A percentile compares a stretch with the other conserved stretches of the same genome.
Evolutionary conservation across 371 early-diverging fungal genomes (phyloP).

Genomic region (Mortierella sp.): DNA sequence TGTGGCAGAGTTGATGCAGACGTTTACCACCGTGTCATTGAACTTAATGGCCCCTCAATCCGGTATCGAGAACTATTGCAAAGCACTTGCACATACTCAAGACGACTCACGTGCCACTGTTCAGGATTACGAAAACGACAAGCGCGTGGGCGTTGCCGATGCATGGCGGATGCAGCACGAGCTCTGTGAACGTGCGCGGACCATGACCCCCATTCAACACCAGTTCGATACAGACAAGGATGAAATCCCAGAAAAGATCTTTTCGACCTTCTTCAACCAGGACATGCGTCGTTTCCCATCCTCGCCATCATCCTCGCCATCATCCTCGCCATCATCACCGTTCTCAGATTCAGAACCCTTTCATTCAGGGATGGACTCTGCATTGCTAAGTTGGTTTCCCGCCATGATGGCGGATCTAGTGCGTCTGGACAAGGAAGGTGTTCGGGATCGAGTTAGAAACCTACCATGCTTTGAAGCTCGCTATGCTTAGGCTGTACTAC

Average conservation of each 20-base stretch:
- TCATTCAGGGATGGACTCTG: slow-evolving; percentile 7
- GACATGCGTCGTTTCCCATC: too few relatives aligned
- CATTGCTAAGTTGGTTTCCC: slow-evolving; percentile 38
- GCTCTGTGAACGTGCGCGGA: slow-evolving; percentile 13
- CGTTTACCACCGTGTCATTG: slow-evolving; percentile 6
- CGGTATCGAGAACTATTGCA: too few relatives aligned
- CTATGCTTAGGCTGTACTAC: too few relatives aligned
- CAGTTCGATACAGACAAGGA: neutral
- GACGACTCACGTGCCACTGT: slow-evolving; percentile 9
- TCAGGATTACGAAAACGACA: slow-evolving; percentile 41
- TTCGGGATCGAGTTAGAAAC: too few relatives aligned
- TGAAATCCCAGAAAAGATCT: neutral
- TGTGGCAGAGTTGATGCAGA: slow-evolving; percentile 40
- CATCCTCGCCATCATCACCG: neutral
- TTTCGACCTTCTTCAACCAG: slow-evolving; percentile 1
- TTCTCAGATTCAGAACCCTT: neutral
- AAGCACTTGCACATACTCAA: neutral
- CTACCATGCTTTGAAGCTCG: neutral
- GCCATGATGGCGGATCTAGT: slow-evolving; percentile 13
- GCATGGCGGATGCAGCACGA: slow-evolving; percentile 33
- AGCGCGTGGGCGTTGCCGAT: slow-evolving; percentile 17
- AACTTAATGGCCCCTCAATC: too few relatives aligned
- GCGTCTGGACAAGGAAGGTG: neutral
- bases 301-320: too few relatives aligned
- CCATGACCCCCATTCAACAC: neutral